Percentiles rank a stretch among this genome's conserved stretches.
These are phyloP conservation scores for Phytophthora crassamura DNA, from an alignment of 352 stramenopile species.

Conservation along the genomic window DNA sequence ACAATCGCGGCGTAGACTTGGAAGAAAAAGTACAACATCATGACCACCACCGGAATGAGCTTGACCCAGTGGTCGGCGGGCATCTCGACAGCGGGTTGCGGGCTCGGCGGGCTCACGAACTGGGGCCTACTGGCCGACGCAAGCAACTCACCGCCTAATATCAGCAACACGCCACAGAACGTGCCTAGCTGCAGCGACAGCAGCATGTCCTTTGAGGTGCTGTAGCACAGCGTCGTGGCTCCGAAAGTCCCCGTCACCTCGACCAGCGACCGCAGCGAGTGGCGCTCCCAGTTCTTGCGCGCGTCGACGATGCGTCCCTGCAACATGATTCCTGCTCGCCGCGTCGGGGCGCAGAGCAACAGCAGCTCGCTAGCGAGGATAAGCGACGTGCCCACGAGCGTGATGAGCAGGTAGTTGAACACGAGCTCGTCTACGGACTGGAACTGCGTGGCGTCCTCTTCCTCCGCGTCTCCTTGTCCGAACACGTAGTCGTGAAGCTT, in stretches of 20 bases:
- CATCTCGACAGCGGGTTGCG: constrained; percentile 48
- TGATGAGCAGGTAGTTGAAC: constrained; percentile 77
- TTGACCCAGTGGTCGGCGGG: constrained; percentile 84
- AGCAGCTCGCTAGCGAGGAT: constrained; percentile 82
- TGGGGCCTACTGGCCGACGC: constrained; percentile 28
- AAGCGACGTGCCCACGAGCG: constrained; percentile 73
- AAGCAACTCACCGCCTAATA: constrained; percentile 63
- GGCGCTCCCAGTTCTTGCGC: constrained; percentile 68
- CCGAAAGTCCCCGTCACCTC: constrained; percentile 66
- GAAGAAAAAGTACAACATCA: constrained; percentile 67
- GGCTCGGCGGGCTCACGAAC: constrained; percentile 30
- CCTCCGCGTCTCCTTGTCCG: constrained; percentile 15
- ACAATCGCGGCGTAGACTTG: constrained; percentile 62
- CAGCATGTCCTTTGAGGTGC: constrained; percentile 61
- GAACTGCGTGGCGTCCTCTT: constrained; percentile 29
- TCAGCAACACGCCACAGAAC: constrained; percentile 60
- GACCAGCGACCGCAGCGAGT: constrained; percentile 62
- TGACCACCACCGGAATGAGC: constrained; percentile 64
- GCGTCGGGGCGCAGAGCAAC: constrained; percentile 70
- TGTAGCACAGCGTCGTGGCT: constrained; percentile 66
- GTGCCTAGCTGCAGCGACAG: constrained; percentile 80
- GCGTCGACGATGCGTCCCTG: constrained; percentile 79
- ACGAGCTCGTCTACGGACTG: constrained; percentile 67
- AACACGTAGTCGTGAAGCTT: constrained; percentile 58
- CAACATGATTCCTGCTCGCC: constrained; percentile 61